Evolutionary conservation across 2,329 filamentous ascomycete species (phyloP), one percentile per base, ranked within the genome.

Genomic region (Ceratocystis alfenasii): DNA sequence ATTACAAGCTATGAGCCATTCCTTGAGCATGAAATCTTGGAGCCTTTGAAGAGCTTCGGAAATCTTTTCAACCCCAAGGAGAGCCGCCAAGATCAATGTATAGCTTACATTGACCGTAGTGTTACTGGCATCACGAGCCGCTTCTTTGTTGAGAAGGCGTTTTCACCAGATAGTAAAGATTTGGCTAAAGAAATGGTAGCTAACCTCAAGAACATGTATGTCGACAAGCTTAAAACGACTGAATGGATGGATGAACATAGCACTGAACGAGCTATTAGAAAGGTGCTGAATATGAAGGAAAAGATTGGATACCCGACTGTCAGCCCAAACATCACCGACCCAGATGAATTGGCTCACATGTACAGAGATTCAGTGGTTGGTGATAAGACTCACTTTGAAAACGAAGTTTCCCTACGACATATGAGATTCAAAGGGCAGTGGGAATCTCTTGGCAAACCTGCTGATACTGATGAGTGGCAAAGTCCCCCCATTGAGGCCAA

Each of bases 171-270:
- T 20, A 84, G 85, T 0, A 87, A 88, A 72, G 75, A 82, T 2
- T 82, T 88, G 57, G 86, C 86, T n/a, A 84, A 89, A 67, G 80
- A 84, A 65, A 85, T 91, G 69, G 81, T 89, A n/a, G 81, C 81
- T 8, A 84, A 88, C 69, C 86, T 90, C 72, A 88, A 87, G 73
- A 77, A 81, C 15, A 80, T 83, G 22, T 90, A 89, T 70, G 80
- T 81, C 2, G 72, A 82, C 66, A 86, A 82, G 67, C 75, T 89
- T 57, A 77, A 81, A 46, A 74, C 76, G 2, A 81, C 83, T 0
- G 75, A 78, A 17, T 89, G 87, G 87, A 87, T 88, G 81, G 83
- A 84, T 57, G 75, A 82, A 1, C 78, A 81, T 59, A 83, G 86
- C 22, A 80, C 81, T 55, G 76, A 81, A 64, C 76, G 83, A 5